Percentiles rank a stretch among this genome's conserved stretches.
Evolutionary conservation across 176 grass and related monocot species (phyloP).

Genomic region (Triticum timopheevii): DNA sequence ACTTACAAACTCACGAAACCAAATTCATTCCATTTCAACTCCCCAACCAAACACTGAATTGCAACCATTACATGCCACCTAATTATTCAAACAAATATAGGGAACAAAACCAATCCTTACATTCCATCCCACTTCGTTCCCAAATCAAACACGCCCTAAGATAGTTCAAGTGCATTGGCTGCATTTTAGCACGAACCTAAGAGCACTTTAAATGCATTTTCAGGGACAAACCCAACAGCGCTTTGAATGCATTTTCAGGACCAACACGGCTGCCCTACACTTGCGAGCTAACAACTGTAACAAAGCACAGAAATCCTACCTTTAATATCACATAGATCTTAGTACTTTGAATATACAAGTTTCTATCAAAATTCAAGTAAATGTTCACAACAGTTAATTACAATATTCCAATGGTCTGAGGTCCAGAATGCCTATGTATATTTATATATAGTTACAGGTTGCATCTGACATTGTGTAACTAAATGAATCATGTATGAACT

Average conservation of each 20-base stretch:
- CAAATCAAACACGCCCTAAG: too few relatives aligned
- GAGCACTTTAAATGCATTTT: neutral
- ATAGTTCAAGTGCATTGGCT: neutral
- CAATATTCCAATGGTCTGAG: neutral
- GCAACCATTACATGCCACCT: too few relatives aligned
- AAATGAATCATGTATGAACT: neutral
- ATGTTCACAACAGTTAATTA: neutral
- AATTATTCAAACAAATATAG: too few relatives aligned
- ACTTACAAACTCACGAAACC: too few relatives aligned
- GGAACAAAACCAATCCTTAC: too few relatives aligned
- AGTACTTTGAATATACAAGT: neutral
- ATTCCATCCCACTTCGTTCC: too few relatives aligned
- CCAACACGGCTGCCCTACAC: too few relatives aligned
- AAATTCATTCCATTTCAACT: too few relatives aligned
- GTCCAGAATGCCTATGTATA: neutral
- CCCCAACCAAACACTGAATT: too few relatives aligned
- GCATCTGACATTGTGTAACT: neutral
- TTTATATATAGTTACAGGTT: constrained; percentile 34
- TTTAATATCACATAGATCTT: too few relatives aligned
- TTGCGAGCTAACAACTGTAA: neutral
- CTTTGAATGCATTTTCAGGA: neutral
- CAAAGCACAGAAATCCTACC: neutral
- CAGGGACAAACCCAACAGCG: too few relatives aligned
- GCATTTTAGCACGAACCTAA: neutral
- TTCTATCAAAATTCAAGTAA: constrained; percentile 20